Evolutionary conservation across 805 yeast genomes (phyloP), one percentile per base, ranked within the genome.

Genomic region (Myxozyma vanderwaltii): DNA sequence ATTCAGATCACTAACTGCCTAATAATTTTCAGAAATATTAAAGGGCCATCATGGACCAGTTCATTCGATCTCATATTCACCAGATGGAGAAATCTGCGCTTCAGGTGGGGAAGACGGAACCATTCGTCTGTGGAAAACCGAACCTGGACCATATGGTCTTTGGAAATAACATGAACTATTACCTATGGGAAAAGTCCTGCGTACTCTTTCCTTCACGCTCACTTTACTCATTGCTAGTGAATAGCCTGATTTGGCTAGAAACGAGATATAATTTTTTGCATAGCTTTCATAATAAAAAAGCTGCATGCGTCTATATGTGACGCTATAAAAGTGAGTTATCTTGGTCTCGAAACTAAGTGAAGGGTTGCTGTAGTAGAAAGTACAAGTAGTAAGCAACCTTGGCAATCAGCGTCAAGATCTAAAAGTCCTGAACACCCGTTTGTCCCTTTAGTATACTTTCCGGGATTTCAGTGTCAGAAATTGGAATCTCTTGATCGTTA

Each of bases 71-170:
- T 52, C 62, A 4, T 67, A 61, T 53, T 64, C 69, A 3, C 70
- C 68, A 1, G 63, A 67, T 40, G 69, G 69, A 4, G 58, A 65
- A 40, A 29, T 65, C 26, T 57, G 58, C 24, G 68, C 70, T 8
- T 54, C 70, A 13, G 69, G 67, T 19, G 56, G 68, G 19, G 69
- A 67, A 44, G 69, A 67, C 45, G 68, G 70, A 13, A 67, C 69
- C 12, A 54, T 67, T 15, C 56, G 69, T 10, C 51, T 67, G 4
- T 67, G 69, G 69, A 65, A 63, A 43, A 43, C 50, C 5, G 58
- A 51, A 10, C 49, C 46, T 8, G 74, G 69, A 1, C 65, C 70
- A 3, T 72, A 70, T 43, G 75, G 75, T 2, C 56, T 72, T 41
- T 72, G 75, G 75, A 63, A 40, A 27, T 54, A 29, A 53, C 3